Evolutionary conservation across 1,284 basidiomycete genomes (phyloP).

Genomic region (Kalmanozyma brasiliensis): DNA sequence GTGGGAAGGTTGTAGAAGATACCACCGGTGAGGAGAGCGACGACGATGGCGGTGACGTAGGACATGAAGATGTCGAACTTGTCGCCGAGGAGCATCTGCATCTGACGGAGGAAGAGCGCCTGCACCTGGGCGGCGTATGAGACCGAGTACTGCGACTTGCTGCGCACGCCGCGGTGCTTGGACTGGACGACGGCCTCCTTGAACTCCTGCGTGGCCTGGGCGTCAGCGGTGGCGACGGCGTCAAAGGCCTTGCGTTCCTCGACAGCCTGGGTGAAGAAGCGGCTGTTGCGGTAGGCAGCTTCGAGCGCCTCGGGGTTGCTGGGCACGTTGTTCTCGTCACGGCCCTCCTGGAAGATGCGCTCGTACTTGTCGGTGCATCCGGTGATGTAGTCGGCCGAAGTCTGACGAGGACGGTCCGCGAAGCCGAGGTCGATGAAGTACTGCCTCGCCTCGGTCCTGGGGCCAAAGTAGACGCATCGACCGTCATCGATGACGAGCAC

Average conservation of each 20-base stretch:
- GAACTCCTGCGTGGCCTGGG: conserved; percentile 75
- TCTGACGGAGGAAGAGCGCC: conserved; percentile 79
- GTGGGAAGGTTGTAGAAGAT: conserved; percentile 76
- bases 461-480: conserved; percentile 63
- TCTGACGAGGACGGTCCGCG: conserved; percentile 75
- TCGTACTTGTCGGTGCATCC: conserved; percentile 59
- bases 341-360: conserved; percentile 75
- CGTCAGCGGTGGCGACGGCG: conserved; percentile 74
- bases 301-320: conserved; percentile 79
- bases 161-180: conserved; percentile 84
- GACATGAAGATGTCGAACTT: conserved; percentile 77
- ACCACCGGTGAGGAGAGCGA: conserved; percentile 83
- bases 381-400: conserved; percentile 69
- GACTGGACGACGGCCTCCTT: conserved; percentile 79
- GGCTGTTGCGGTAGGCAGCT: conserved; percentile 75
- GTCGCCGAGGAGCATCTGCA: conserved; percentile 82
- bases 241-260: conserved; percentile 75
- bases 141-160: conserved; percentile 87
- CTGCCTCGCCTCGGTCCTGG: conserved; percentile 51
- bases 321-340: conserved; percentile 76
- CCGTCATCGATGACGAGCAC: conserved; percentile 66
- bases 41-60: conserved; percentile 68
- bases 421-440: conserved; percentile 66
- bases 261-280: conserved; percentile 72
- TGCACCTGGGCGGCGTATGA: conserved; percentile 70